These are phyloP conservation scores for Ampelocalamus luodianensis DNA, from an alignment of 176 grass and related monocot species.

Conservation along the genomic window DNA sequence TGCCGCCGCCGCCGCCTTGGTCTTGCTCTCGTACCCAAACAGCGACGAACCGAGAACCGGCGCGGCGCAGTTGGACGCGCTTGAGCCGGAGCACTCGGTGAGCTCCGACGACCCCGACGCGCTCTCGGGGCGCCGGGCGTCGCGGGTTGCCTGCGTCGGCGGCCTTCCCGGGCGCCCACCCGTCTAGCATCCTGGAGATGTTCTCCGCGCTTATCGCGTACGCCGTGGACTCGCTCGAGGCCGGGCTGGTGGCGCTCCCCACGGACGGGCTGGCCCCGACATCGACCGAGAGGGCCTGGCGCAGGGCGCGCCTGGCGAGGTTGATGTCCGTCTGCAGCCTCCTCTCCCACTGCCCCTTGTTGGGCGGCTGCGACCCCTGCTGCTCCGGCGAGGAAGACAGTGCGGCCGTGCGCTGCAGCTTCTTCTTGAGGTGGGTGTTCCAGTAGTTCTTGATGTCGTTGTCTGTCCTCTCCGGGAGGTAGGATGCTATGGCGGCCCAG, in stretches of 20 bases:
- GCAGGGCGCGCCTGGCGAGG: slow-evolving; percentile 66
- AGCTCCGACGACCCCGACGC: slow-evolving; percentile 41
- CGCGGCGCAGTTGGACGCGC: neutral
- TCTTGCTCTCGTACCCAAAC: neutral
- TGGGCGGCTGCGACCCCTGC: neutral
- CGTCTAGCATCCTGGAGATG: slow-evolving; percentile 52
- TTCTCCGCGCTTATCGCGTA: slow-evolving; percentile 45
- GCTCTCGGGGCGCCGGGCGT: slow-evolving; percentile 31
- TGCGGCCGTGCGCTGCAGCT: slow-evolving; percentile 26
- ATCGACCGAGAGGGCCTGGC: slow-evolving; percentile 64
- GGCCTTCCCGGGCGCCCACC: slow-evolving; percentile 41
- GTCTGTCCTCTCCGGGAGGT: slow-evolving; percentile 75
- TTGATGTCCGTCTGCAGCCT: slow-evolving; percentile 76
- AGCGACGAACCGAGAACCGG: neutral
- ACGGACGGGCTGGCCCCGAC: neutral
- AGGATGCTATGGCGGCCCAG: slow-evolving; percentile 84
- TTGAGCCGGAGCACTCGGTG: slow-evolving; percentile 48
- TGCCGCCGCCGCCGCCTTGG: too few relatives aligned
- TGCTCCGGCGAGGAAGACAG: neutral
- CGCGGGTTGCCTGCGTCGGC: neutral
- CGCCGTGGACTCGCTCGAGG: neutral
- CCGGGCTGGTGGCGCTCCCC: neutral
- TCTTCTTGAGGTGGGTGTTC: slow-evolving; percentile 79
- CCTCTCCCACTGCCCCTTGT: slow-evolving; percentile 77
- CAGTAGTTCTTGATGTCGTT: slow-evolving; percentile 90